Evolutionary conservation across 768 basidiomycete genomes (phyloP).

Genomic region (Amanita rubescens): DNA sequence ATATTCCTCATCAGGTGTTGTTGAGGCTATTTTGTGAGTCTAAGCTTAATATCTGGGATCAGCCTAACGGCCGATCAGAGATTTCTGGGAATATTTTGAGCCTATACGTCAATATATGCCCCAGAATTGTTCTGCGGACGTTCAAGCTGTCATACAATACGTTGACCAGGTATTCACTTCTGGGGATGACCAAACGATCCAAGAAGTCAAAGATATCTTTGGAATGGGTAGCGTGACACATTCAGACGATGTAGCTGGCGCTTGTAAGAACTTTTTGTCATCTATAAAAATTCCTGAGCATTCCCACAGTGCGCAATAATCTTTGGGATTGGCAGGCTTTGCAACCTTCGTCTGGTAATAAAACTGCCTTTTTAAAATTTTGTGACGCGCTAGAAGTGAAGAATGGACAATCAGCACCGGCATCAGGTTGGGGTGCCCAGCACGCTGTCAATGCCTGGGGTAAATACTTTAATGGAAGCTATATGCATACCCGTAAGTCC

Average conservation of each 20-base stretch:
- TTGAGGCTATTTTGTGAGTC: constrained; percentile 48
- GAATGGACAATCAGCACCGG: constrained; percentile 41
- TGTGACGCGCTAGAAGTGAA: constrained; percentile 66
- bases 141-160: constrained; percentile 53
- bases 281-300: constrained; percentile 28
- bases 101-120: constrained; percentile 65
- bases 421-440: constrained; percentile 53
- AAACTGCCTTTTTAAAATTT: constrained; percentile 46
- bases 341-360: constrained; percentile 41
- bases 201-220: constrained; percentile 48
- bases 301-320: constrained; percentile 41
- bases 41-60: background rate
- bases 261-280: constrained; percentile 35
- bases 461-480: constrained; percentile 45
- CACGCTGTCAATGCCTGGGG: constrained; percentile 58
- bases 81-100: constrained; percentile 70
- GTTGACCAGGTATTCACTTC: constrained; percentile 50
- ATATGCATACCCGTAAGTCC: constrained; percentile 38
- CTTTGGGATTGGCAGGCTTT: constrained; percentile 66
- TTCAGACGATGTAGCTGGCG: constrained; percentile 59
- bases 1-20: constrained; percentile 62
- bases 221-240: constrained; percentile 52
- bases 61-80: constrained; percentile 19
- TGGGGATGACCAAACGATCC: constrained; percentile 38
- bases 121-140: constrained; percentile 65